Base-by-base conservation (phyloP, 2,329 filamentous ascomycete genomes). In the Calonectria montana region DNA sequence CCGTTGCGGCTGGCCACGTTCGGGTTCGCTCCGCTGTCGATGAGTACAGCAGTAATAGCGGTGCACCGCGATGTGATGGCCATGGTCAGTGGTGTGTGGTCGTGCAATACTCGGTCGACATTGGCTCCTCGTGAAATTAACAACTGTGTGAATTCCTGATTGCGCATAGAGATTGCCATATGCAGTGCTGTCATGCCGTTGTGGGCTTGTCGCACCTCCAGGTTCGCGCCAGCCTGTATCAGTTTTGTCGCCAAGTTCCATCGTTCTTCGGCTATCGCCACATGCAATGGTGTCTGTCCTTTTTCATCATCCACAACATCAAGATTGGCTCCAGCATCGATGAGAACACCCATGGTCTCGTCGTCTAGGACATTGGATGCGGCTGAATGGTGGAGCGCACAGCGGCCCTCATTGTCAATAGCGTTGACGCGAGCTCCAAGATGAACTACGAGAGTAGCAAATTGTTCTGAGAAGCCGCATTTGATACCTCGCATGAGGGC, bases 181-280 rank as follows among this genome's bases (percentile, higher is more conserved):
- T 79, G 78, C 23, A 79, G 77, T 13, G 77, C 78, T n/a, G 78
- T 79, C 68, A 75, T 79, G 2, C 78, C 78, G 37, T 79, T 35
- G 31, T 39, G 76, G 8, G 76, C 76, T 29, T 75, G 67, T 5
- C 77, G 76, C 16, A 79, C 72, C 50, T 79, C 78, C 8, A 79
- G 55, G 63, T 79, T 74, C 37, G 78, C 78, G 13, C 78, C 78
- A 59, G 78, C 76, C 39, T 79, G 78, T 18, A 79, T 76, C 15
- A 79, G 65, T 37, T 73, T 79, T 13, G 73, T 70, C 9, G 78
- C 78, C 21, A 74, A 37, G 25, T 73, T 73, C 78, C 78, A 79
- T 57, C 78, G 73, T 18, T 69, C 64, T 25, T 76, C 72, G 50
- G 77, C 76, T 9, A 79, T 78, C 2, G 78, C 78, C 29, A 77